Evolutionary conservation across 2,329 filamentous ascomycete genomes (phyloP).

Genomic region (Leptographium galeiforme): DNA sequence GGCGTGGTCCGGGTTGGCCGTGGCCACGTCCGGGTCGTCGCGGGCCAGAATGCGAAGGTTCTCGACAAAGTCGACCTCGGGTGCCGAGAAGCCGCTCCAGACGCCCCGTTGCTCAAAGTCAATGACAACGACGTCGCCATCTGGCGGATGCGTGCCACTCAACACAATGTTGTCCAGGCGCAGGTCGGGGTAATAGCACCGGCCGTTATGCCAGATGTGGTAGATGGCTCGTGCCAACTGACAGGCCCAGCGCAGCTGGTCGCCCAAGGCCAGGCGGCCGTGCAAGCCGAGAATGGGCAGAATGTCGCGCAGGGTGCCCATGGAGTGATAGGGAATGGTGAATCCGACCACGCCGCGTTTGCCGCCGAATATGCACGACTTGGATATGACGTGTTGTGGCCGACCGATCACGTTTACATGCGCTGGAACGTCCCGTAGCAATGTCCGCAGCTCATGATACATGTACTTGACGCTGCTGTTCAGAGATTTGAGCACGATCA

Average conservation of each 20-base stretch:
- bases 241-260: conserved; percentile 39
- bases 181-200: conserved; percentile 43
- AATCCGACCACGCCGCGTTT: conserved; percentile 45
- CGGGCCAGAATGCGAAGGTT: conserved; percentile 40
- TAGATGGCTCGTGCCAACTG: conserved; percentile 38
- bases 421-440: conserved; percentile 32
- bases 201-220: conserved; percentile 31
- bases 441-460: conserved; percentile 45
- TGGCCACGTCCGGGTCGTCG: conserved; percentile 23
- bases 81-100: conserved; percentile 48
- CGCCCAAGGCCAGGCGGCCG: conserved; percentile 23
- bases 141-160: conserved; percentile 18
- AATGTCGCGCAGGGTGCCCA: conserved; percentile 42
- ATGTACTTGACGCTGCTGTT: conserved; percentile 45
- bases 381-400: conserved; percentile 41
- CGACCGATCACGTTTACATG: conserved; percentile 39
- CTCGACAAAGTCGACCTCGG: conserved; percentile 46
- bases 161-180: conserved; percentile 47
- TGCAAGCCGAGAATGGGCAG: conserved; percentile 38
- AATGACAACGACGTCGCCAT: conserved; percentile 37
- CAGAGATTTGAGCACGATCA: conserved; percentile 44
- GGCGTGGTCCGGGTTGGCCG: conserved; percentile 12
- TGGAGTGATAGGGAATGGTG: conserved; percentile 37
- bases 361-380: conserved; percentile 39
- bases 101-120: conserved; percentile 51